Conservation (phyloP, 495 filamentous ascomycete species). For the Hypoxylon fuscum region DNA sequence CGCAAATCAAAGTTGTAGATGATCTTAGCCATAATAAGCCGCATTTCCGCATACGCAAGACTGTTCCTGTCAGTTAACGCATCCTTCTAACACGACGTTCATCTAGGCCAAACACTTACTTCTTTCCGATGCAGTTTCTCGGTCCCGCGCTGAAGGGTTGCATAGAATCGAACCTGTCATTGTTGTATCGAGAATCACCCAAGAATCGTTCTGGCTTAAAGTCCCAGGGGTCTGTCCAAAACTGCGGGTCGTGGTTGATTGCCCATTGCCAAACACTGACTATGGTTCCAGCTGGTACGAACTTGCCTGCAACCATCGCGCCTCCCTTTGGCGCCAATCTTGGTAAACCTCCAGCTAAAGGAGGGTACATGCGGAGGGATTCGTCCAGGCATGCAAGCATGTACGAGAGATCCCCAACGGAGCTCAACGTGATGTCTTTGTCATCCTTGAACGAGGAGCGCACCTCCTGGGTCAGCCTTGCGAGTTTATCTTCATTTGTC, state of each 20-base stretch:
- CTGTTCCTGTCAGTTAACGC: neutral
- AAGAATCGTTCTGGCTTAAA: conserved; percentile 64
- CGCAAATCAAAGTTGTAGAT: conserved; percentile 55
- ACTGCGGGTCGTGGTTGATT: conserved; percentile 44
- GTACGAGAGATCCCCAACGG: conserved; percentile 50
- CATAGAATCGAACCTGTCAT: conserved; percentile 55
- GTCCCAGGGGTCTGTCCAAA: conserved; percentile 55
- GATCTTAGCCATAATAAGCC: conserved; percentile 52
- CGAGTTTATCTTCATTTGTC: conserved; percentile 51
- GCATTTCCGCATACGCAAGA: conserved; percentile 50
- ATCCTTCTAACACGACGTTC: too few species aligned
- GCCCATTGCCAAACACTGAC: conserved; percentile 61
- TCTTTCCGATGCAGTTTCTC: conserved; percentile 65
- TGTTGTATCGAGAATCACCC: conserved; percentile 46
- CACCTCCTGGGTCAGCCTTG: conserved; percentile 60
- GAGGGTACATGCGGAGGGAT: conserved; percentile 66
- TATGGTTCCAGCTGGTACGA: conserved; percentile 57
- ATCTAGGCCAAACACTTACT: conserved; percentile 50
- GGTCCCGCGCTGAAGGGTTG: conserved; percentile 64
- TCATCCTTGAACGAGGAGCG: conserved; percentile 55
- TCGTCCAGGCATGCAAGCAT: conserved; percentile 66
- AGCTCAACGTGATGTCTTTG: conserved; percentile 60
- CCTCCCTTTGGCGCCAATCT: conserved; percentile 58
- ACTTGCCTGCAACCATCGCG: conserved; percentile 56
- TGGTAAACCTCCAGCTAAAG: conserved; percentile 57